Percentiles rank a stretch among this genome's conserved stretches.
Conservation (phyloP, 331 rosid species). For the Malus hybrid region DNA sequence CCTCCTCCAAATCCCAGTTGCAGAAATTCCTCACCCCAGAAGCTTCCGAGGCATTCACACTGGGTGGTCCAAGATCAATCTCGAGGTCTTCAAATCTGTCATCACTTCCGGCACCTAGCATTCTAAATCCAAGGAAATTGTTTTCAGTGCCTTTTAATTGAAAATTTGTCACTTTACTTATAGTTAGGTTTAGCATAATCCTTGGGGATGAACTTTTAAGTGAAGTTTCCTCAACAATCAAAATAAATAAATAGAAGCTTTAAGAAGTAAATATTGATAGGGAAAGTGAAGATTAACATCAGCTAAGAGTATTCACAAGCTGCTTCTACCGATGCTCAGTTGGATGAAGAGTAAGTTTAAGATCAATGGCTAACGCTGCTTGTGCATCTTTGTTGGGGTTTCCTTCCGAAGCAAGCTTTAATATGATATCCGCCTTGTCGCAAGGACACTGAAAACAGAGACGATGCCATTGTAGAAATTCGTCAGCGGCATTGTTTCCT, state of each 20-base stretch:
- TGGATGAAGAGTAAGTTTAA: slow-evolving; percentile 1
- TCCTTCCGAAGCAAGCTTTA: slow-evolving; percentile 29
- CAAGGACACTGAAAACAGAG: slow-evolving; percentile 27
- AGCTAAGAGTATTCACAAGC: slow-evolving; percentile 11
- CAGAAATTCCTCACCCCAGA: no score
- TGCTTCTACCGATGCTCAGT: neutral
- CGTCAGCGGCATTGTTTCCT: slow-evolving; percentile 28
- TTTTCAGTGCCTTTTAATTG: neutral
- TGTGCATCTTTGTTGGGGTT: neutral
- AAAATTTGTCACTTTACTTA: neutral
- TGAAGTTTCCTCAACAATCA: neutral
- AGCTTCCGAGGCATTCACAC: no score
- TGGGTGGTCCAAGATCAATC: no score
- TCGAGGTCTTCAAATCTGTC: no score
- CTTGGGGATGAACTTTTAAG: neutral
- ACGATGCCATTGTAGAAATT: slow-evolving; percentile 38
- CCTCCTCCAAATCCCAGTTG: no score
- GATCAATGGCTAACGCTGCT: neutral
- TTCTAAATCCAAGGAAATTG: no score
- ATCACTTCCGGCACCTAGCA: no score
- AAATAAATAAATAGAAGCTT: no score
- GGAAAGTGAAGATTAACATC: slow-evolving; percentile 7
- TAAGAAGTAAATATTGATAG: no score
- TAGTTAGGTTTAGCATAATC: no score
- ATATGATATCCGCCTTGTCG: slow-evolving; percentile 30